Percentiles rank a stretch among this genome's conserved stretches.
Conservation (phyloP, 164 flowering plant genomes). For the Euptelea pleiosperma region DNA sequence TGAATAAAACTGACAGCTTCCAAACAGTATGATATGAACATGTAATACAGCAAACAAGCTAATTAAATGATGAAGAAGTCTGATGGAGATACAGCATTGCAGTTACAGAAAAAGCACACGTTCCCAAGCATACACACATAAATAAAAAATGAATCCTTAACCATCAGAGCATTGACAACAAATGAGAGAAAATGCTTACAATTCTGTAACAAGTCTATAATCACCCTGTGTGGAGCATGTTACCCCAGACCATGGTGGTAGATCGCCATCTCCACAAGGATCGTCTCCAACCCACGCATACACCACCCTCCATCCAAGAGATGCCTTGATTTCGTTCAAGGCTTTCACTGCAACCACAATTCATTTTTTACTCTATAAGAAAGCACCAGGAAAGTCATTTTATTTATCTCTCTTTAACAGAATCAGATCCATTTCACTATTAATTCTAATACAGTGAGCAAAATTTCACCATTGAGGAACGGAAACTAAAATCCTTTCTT, state of each 20-base stretch:
- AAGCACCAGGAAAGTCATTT: not conserved
- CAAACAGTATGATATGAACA: no score
- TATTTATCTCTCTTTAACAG: not conserved
- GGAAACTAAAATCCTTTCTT: no score
- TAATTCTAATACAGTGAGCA: no score
- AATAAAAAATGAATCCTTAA: not conserved
- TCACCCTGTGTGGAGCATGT: conserved; percentile 81
- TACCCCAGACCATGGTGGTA: conserved; percentile 93
- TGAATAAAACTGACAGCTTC: no score
- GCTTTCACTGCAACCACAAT: conserved; percentile 65
- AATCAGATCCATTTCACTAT: not conserved
- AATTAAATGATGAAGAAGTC: no score
- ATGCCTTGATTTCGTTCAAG: conserved; percentile 87
- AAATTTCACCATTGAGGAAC: no score
- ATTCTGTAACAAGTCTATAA: conserved; percentile 83
- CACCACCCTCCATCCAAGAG: conserved; percentile 96
- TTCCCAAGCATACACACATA: not conserved
- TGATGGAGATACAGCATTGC: not conserved
- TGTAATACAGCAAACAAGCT: no score
- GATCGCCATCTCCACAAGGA: conserved; percentile 98
- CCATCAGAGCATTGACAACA: not conserved
- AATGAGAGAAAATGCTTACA: conserved; percentile 37
- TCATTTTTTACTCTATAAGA: conserved; percentile 5
- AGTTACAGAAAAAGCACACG: not conserved
- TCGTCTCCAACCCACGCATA: conserved; percentile 98